phyloP scores from a whole-genome alignment of 208 protist species.

The Leishmania turanica region DNA sequence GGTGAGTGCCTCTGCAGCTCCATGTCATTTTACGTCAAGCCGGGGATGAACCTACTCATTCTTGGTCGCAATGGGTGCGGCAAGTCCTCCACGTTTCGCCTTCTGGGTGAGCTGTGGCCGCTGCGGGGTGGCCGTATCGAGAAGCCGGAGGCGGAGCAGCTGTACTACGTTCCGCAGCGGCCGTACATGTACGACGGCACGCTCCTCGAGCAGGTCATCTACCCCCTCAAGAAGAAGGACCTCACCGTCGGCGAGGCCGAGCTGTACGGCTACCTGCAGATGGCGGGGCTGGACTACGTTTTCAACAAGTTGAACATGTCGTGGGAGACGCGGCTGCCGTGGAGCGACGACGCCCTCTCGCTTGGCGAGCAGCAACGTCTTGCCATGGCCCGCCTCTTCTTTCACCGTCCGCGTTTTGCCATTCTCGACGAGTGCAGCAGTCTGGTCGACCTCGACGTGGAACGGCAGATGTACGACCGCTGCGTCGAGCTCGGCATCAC shows the following conservation, averaged over 20 bases:
- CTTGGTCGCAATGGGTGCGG: slow-evolving; percentile 92
- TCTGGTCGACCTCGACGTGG: slow-evolving; percentile 70
- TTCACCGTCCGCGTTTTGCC: slow-evolving; percentile 85
- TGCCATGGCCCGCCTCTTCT: slow-evolving; percentile 89
- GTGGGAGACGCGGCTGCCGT: slow-evolving; percentile 62
- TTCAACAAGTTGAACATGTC: slow-evolving; percentile 56
- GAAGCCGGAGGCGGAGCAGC: slow-evolving; percentile 71
- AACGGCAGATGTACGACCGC: slow-evolving; percentile 66
- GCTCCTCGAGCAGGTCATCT: slow-evolving; percentile 90
- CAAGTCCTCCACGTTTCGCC: slow-evolving; percentile 88
- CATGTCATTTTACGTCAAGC: slow-evolving; percentile 79
- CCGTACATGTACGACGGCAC: slow-evolving; percentile 86
- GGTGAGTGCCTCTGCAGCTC: slow-evolving; percentile 56
- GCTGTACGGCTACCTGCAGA: slow-evolving; percentile 62
- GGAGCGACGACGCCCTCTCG: slow-evolving; percentile 62
- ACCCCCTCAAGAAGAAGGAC: slow-evolving; percentile 61
- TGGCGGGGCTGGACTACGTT: slow-evolving; percentile 68
- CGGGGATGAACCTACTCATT: slow-evolving; percentile 89
- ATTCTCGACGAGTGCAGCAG: slow-evolving; percentile 93
- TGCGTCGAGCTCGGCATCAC: slow-evolving; percentile 82
- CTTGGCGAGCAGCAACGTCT: slow-evolving; percentile 89
- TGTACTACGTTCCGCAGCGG: slow-evolving; percentile 90
- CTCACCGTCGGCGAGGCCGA: slow-evolving; percentile 62
- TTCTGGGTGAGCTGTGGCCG: slow-evolving; percentile 87
- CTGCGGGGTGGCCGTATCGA: slow-evolving; percentile 59